Base-by-base conservation (phyloP, 768 basidiomycete species). In the Vishniacozyma victoriae region DNA sequence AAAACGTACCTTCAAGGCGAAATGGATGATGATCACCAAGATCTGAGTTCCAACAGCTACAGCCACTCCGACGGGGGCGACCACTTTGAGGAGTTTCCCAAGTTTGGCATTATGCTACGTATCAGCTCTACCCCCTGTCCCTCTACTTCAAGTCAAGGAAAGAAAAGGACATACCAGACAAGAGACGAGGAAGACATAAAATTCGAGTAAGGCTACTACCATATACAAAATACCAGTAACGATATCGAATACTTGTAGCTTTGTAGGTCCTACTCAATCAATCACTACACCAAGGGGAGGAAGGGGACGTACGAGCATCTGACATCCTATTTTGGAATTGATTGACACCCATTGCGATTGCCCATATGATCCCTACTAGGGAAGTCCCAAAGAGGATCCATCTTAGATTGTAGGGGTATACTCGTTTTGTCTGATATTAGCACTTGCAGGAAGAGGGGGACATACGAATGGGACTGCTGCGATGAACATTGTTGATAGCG, bases 371-470 rank as follows among this genome's bases (percentile, higher is more conserved):
- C 3, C 67, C 67, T 16, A 69, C 36, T 26, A 53, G 36, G 25
- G 62, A 54, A 7, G 54, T 54, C 41, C 60, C 48, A 45, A 69
- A 43, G 27, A 69, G 46, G 37, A 61, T 48, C 13, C 57, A 55
- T 20, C 64, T 50, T 5, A 67, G 46, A 5, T 60, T 57, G 41
- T 65, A 60, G 1, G 63, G 63, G 25, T 65, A 65, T 1, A 62
- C 55, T 46, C 44, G 59, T 22, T 33, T n/a, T n/a, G n/a, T n/a
- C n/a, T n/a, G n/a, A n/a, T n/a, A n/a, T n/a, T n/a, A n/a, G n/a
- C n/a, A n/a, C n/a, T n/a, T n/a, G n/a, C n/a, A n/a, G n/a, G n/a
- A n/a, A n/a, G n/a, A n/a, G n/a, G n/a, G n/a, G n/a, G n/a, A n/a
- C n/a, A n/a, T n/a, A n/a, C n/a, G n/a, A n/a, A n/a, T n/a, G n/a